phyloP scores from a whole-genome alignment of 257 asterid genomes.

The Solanum pennellii region DNA sequence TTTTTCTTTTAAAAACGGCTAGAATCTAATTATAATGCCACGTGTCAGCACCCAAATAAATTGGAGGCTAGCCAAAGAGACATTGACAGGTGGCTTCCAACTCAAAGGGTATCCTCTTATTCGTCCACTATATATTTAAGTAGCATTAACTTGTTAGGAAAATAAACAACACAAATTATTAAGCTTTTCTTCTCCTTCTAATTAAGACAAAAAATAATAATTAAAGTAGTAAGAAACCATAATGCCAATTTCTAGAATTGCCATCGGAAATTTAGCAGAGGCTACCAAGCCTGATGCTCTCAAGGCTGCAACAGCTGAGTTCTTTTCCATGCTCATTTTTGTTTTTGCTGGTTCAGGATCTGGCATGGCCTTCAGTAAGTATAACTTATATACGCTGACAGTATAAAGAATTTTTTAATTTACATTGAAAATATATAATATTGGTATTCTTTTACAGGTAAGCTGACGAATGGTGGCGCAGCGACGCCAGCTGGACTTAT shows the following conservation, averaged over 20 bases:
- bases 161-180: neutral
- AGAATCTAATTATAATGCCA: conserved; percentile 6
- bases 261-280: conserved; percentile 58
- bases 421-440: neutral
- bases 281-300: conserved; percentile 60
- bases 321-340: conserved; percentile 67
- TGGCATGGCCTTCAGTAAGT: conserved; percentile 78
- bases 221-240: neutral
- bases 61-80: conserved; percentile 35
- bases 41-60: conserved; percentile 17
- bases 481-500: conserved; percentile 60
- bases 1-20: neutral
- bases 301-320: conserved; percentile 75
- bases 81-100: conserved; percentile 6
- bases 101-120: neutral
- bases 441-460: conserved; percentile 17
- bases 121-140: neutral
- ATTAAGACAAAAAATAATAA: neutral
- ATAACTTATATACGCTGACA: neutral
- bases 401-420: neutral
- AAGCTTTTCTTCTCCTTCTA: neutral
- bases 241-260: conserved; percentile 57
- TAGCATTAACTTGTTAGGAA: neutral
- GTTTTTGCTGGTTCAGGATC: conserved; percentile 84
- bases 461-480: conserved; percentile 48